Conservation (phyloP, 179 eudicot species). For the Beta macrorhiza region DNA sequence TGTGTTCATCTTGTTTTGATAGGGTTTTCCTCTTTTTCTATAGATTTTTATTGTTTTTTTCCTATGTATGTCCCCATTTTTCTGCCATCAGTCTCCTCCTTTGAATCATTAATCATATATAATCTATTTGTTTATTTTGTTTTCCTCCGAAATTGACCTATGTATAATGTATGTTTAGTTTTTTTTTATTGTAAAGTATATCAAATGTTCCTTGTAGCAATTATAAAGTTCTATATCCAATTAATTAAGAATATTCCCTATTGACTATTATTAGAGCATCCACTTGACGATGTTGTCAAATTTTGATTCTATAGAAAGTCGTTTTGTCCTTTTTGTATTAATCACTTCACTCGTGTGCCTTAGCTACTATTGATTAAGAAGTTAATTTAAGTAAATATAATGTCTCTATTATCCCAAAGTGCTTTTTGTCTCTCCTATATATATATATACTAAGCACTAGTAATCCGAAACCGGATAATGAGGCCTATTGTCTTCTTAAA, state of each 20-base stretch:
- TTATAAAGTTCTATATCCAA: conserved; percentile 4
- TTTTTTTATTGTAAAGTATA: too few relatives aligned
- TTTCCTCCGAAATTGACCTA: background rate
- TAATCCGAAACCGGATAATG: conserved; percentile 36
- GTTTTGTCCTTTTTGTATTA: conserved; percentile 32
- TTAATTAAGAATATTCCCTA: conserved; percentile 34
- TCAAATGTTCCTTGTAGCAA: background rate
- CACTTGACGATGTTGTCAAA: conserved; percentile 35
- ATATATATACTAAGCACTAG: conserved; percentile 18
- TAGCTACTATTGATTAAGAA: conserved; percentile 10
- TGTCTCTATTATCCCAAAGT: conserved; percentile 25
- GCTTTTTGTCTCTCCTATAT: conserved; percentile 26
- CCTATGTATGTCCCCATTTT: background rate
- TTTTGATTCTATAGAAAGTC: conserved; percentile 36
- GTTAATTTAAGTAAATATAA: background rate
- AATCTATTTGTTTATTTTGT: background rate
- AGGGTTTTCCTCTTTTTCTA: conserved; percentile 20
- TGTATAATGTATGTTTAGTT: background rate
- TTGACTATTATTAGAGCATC: conserved; percentile 36
- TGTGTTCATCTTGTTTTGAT: background rate
- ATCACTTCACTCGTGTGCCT: conserved; percentile 35
- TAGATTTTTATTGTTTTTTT: background rate
- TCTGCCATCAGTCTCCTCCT: background rate
- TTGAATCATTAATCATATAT: background rate
- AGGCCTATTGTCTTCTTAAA: conserved; percentile 35